phyloP scores from a whole-genome alignment of 2,329 filamentous ascomycete genomes.

The Cladosporium sp. region DNA sequence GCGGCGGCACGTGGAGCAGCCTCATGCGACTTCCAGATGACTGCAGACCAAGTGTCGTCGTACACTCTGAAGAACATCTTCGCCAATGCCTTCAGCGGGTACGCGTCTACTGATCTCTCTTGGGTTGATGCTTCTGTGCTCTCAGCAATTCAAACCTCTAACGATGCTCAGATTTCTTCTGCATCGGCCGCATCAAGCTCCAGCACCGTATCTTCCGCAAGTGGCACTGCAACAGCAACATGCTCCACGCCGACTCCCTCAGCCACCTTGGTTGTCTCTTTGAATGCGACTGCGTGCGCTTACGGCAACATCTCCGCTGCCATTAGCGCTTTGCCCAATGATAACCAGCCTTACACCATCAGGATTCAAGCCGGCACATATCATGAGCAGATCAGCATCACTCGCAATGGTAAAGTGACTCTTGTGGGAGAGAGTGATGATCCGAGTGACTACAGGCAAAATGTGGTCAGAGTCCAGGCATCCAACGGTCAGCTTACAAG shows the following conservation, averaged over 20 bases:
- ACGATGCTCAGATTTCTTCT: slow-evolving; percentile 28
- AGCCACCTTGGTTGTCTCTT: slow-evolving; percentile 38
- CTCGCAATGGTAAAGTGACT: slow-evolving; percentile 43
- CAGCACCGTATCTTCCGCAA: slow-evolving; percentile 21
- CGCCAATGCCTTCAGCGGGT: slow-evolving; percentile 37
- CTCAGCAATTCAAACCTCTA: slow-evolving; percentile 35
- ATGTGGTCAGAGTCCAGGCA: slow-evolving; percentile 41
- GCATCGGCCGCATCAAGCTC: slow-evolving; percentile 22
- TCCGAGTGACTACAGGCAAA: slow-evolving; percentile 41
- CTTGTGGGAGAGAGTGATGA: slow-evolving; percentile 38
- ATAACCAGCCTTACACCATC: slow-evolving; percentile 44
- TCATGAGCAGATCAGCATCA: slow-evolving; percentile 44
- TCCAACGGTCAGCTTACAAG: slow-evolving; percentile 44
- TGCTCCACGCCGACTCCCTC: slow-evolving; percentile 31
- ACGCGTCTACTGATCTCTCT: slow-evolving; percentile 35
- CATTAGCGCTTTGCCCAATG: slow-evolving; percentile 46
- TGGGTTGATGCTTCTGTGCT: slow-evolving; percentile 44
- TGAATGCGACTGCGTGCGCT: slow-evolving; percentile 34
- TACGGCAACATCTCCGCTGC: slow-evolving; percentile 47
- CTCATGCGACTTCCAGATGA: slow-evolving; percentile 39
- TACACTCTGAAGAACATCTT: slow-evolving; percentile 42
- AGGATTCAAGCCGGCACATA: slow-evolving; percentile 45
- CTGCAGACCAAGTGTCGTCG: slow-evolving; percentile 36
- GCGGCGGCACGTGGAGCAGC: slow-evolving; percentile 32
- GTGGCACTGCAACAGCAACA: slow-evolving; percentile 22